Base-by-base conservation (phyloP, 805 yeast genomes). In the Candida sanyiensis region DNA sequence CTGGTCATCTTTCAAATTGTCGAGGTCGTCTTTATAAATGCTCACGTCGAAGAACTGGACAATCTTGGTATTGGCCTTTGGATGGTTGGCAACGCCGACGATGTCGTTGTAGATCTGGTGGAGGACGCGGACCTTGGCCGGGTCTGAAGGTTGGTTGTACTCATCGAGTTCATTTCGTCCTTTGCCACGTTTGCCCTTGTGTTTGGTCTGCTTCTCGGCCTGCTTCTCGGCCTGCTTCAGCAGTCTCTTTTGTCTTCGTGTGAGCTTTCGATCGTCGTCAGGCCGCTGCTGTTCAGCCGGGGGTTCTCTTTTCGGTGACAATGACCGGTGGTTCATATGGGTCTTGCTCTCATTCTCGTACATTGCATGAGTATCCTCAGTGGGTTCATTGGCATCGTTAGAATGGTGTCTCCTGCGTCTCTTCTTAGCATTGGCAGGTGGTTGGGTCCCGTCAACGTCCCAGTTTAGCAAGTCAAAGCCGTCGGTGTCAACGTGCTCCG, bases 1-100 rank as follows among this genome's bases (percentile, higher is more conserved):
- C 52, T 80, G 81, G 25, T 73, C 83, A 15, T 80, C 77, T 36
- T 66, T 61, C 12, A 83, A 57, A 47, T 74, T 78, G 32, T 61
- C 64, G 8, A 81, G 46, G 52, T 84, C 93, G 17, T 72, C 73
- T 38, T 67, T 64, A 49, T 76, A 76, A 3, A 82, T 58, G 1
- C 82, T 70, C 7, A 78, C 68, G 44, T 80, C 80, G 38, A 72
- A 71, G 48, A 68, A 74, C 43, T 75, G 76, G 19, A 73, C 54
- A 3, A 73, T 48, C 44, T 47, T 51, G 3, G 37, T 43, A 22
- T 42, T 50, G 32, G 33, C 43, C n/a, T 29, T 46, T 25, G 23
- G 40, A 3, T 23, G 63, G 26, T 19, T 12, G 40, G 41, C 31
- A 43, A 22, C 30, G 23, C 11, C n/a, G 5, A 48, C 26, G 13